A percentile compares a stretch with the other conserved stretches of the same genome.
phyloP scores from a whole-genome alignment of 2,329 filamentous ascomycete genomes.

The Magnaporthiopsis poae region DNA sequence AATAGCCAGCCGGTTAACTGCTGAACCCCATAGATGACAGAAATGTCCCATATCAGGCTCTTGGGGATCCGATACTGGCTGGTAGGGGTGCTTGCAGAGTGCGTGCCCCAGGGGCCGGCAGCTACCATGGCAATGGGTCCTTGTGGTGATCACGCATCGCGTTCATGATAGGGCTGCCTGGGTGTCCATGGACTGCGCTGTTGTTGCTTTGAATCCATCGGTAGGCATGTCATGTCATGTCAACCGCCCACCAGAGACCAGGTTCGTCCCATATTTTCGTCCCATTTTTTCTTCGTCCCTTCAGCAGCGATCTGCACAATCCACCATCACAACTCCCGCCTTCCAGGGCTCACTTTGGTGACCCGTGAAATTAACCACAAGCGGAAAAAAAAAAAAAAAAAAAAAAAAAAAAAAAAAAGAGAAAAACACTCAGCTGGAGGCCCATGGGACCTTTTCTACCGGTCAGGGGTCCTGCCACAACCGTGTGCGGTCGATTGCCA shows the following conservation, averaged over 20 bases:
- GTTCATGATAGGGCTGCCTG: background rate
- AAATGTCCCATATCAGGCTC: background rate
- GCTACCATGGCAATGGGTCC: background rate
- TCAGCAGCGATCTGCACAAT: background rate
- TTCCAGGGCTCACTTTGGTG: background rate
- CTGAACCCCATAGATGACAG: background rate
- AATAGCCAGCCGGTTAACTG: slow-evolving; percentile 12
- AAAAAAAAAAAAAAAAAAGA: too few species aligned
- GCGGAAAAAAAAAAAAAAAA: too few species aligned
- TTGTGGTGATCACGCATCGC: background rate
- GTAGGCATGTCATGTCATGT: background rate
- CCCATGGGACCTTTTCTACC: background rate
- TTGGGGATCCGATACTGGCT: background rate
- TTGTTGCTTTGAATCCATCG: too few species aligned
- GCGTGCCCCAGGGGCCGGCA: background rate
- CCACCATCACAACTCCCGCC: background rate
- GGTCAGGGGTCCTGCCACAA: background rate
- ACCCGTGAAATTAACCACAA: background rate
- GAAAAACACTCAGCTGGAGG: background rate
- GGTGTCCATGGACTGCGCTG: background rate
- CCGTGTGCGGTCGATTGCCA: background rate
- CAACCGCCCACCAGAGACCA: background rate
- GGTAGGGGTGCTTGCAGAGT: background rate
- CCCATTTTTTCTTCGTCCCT: background rate
- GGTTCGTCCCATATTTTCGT: background rate